These are phyloP conservation scores for Penicillium ochrochloron DNA, from an alignment of 495 filamentous ascomycete species.

Conservation along the genomic window DNA sequence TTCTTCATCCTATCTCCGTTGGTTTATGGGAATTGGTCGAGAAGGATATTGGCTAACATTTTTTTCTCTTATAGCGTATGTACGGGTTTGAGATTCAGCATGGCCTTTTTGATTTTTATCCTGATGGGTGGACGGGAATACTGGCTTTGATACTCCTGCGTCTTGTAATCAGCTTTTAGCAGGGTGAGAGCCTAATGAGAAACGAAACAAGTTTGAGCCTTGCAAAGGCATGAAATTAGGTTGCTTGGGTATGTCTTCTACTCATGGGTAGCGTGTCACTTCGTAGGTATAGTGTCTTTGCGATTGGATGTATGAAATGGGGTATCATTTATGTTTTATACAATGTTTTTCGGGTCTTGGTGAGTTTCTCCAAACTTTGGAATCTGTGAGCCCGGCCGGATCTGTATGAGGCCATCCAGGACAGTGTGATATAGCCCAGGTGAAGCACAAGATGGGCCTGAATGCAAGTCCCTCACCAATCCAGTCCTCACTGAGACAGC, in stretches of 20 bases:
- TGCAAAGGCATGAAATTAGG: neutral
- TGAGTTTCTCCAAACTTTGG: neutral
- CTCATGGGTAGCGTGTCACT: neutral
- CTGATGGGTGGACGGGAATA: neutral
- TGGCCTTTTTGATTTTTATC: neutral
- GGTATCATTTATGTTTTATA: conserved; percentile 8
- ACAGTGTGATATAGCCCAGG: neutral
- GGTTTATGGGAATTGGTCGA: neutral
- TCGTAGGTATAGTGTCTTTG: neutral
- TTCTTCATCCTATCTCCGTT: conserved; percentile 28
- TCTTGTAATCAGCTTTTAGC: conserved; percentile 8
- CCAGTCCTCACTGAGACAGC: no score
- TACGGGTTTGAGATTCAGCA: conserved; percentile 28
- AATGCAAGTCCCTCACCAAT: neutral
- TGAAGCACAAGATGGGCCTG: neutral
- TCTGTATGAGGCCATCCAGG: neutral
- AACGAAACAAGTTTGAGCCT: conserved; percentile 13
- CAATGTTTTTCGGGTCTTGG: neutral
- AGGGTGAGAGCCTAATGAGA: conserved; percentile 10
- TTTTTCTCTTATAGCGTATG: conserved; percentile 32
- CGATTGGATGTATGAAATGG: neutral
- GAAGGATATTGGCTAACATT: conserved; percentile 5
- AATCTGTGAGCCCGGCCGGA: neutral
- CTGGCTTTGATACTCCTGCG: neutral
- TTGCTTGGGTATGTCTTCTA: neutral